These are phyloP conservation scores for Licmophora abbreviata DNA, from an alignment of 108 stramenopile species.

Conservation along the genomic window DNA sequence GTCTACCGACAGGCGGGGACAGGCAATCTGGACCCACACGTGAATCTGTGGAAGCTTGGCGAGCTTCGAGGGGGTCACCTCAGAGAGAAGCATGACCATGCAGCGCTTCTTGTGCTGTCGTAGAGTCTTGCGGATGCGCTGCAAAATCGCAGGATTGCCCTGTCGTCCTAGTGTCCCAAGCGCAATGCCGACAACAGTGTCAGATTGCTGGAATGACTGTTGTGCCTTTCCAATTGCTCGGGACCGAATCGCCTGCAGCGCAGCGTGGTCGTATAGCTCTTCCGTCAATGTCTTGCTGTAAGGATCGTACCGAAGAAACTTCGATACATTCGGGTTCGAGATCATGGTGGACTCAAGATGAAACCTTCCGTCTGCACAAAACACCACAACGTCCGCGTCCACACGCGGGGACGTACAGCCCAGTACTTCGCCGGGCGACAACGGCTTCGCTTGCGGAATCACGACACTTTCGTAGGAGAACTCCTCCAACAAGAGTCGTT, in stretches of 20 bases:
- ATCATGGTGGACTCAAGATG: conserved; percentile 98
- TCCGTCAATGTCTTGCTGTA: conserved; percentile 87
- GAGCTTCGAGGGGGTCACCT: conserved; percentile 88
- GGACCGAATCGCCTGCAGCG: conserved; percentile 73
- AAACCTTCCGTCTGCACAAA: conserved; percentile 97
- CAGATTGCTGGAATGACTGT: conserved; percentile 10
- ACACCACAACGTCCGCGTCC: conserved; percentile 60
- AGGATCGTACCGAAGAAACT: conserved; percentile 93
- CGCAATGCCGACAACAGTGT: conserved; percentile 83
- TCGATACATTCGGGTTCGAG: conserved; percentile 76
- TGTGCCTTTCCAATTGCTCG: conserved; percentile 46
- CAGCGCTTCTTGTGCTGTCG: conserved; percentile 35
- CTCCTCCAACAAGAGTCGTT: conserved; percentile 25
- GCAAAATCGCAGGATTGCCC: conserved; percentile 94
- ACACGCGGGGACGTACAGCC: conserved; percentile 94
- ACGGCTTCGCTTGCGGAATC: conserved; percentile 87
- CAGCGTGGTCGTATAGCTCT: conserved; percentile 85
- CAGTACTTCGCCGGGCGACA: conserved; percentile 90
- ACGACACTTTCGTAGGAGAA: conserved; percentile 21
- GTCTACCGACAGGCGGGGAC: conserved; percentile 93
- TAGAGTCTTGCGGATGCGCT: conserved; percentile 52
- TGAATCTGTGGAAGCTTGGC: conserved; percentile 56
- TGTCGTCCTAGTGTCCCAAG: conserved; percentile 96
- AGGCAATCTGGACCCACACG: conserved; percentile 98
- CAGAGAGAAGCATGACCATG: conserved; percentile 84